Evolutionary conservation across 1,284 basidiomycete species (phyloP).

Genomic region (Marasmius fiardii): DNA sequence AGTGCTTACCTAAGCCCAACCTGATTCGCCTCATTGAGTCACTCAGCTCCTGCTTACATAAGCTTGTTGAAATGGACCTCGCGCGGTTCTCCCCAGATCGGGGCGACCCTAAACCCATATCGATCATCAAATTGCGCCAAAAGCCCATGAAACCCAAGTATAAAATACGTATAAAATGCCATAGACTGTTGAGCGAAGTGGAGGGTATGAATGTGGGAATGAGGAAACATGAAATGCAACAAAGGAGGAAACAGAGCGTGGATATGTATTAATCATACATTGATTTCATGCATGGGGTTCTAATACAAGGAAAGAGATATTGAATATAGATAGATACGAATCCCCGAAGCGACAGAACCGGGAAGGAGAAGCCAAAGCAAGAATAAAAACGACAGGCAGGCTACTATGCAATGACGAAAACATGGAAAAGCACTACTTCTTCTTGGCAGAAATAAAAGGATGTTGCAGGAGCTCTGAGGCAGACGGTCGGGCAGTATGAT

Average conservation of each 20-base stretch:
- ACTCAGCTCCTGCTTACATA: too few relatives aligned
- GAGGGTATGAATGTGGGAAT: not conserved
- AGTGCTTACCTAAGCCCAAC: too few relatives aligned
- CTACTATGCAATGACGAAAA: not conserved
- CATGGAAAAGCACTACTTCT: slow-evolving; percentile 4
- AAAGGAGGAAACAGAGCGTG: not conserved
- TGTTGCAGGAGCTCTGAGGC: slow-evolving; percentile 77
- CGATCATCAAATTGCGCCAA: too few relatives aligned
- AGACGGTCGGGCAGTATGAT: slow-evolving; percentile 80
- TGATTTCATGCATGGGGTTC: slow-evolving; percentile 6
- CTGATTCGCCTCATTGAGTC: too few relatives aligned
- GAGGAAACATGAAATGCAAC: not conserved
- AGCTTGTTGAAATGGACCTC: too few relatives aligned
- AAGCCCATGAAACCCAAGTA: too few relatives aligned
- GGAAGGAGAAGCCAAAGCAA: slow-evolving; percentile 4
- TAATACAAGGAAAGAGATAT: slow-evolving; percentile 6
- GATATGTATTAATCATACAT: slow-evolving; percentile 5
- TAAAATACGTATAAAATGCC: not conserved
- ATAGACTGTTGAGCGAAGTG: not conserved
- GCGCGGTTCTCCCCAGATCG: too few relatives aligned
- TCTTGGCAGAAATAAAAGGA: slow-evolving; percentile 53
- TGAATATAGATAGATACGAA: slow-evolving; percentile 3
- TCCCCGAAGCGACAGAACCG: not conserved
- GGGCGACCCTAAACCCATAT: too few relatives aligned
- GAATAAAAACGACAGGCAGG: not conserved